A percentile compares a stretch with the other conserved stretches of the same genome.
Conservation (phyloP, 768 basidiomycete species). For the Saitozyma sp. region DNA sequence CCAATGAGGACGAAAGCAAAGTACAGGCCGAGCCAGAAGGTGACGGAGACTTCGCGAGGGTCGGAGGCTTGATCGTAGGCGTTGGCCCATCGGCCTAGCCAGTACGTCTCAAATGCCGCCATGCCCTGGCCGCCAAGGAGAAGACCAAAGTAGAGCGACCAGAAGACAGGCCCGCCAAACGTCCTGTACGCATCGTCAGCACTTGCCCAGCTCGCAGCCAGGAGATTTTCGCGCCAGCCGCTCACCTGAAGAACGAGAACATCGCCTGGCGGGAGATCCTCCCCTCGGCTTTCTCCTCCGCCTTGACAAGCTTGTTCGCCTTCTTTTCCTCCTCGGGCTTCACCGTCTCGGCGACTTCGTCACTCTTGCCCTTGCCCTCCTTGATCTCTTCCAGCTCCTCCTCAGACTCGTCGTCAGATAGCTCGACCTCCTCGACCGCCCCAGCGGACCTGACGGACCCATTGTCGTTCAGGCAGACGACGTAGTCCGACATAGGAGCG, state of each 20-base stretch:
- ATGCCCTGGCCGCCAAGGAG: constrained; percentile 44
- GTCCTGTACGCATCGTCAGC: constrained; percentile 21
- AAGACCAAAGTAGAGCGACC: constrained; percentile 43
- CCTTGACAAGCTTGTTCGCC: constrained; percentile 44
- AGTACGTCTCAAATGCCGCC: constrained; percentile 41
- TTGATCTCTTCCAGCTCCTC: constrained; percentile 31
- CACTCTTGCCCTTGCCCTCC: constrained; percentile 19
- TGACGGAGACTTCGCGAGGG: constrained; percentile 38
- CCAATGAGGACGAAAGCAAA: constrained; percentile 39
- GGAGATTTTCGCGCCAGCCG: constrained; percentile 32
- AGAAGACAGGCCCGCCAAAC: constrained; percentile 52
- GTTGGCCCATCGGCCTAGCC: constrained; percentile 50
- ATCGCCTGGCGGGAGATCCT: constrained; percentile 45
- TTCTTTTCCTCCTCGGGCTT: constrained; percentile 33
- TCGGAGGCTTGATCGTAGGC: constrained; percentile 41
- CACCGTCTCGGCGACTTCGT: constrained; percentile 19
- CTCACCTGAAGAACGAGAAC: constrained; percentile 38
- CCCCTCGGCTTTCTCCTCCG: constrained; percentile 51
- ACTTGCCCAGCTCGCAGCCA: constrained; percentile 2
- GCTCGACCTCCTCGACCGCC: constrained; percentile 35
- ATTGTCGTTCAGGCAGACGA: constrained; percentile 44
- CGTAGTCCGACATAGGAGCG: constrained; percentile 49
- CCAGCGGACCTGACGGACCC: constrained; percentile 44
- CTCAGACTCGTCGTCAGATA: constrained; percentile 31
- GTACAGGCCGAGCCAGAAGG: constrained; percentile 50